phyloP scores from a whole-genome alignment of 2,329 filamentous ascomycete species.

The Pezicula rhizophila region DNA sequence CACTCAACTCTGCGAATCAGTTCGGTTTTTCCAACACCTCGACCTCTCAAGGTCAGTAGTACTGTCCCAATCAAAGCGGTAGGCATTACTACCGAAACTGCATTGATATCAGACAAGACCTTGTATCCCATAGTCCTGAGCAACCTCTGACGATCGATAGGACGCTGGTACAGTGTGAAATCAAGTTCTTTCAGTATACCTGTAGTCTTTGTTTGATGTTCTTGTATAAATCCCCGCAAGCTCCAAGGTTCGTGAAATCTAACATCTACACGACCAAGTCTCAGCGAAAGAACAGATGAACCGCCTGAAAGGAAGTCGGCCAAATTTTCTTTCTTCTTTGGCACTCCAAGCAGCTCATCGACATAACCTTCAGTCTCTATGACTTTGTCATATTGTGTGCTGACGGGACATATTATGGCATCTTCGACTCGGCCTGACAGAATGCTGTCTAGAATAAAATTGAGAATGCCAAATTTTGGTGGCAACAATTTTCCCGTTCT shows the following conservation, averaged over 20 bases:
- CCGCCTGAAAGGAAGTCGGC: constrained; percentile 72
- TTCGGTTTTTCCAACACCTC: constrained; percentile 84
- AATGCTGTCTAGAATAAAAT: constrained; percentile 85
- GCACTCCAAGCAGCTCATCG: constrained; percentile 84
- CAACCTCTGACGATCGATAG: constrained; percentile 50
- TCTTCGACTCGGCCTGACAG: constrained; percentile 84
- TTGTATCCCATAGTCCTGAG: constrained; percentile 85
- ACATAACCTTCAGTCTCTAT: constrained; percentile 98
- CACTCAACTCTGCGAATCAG: constrained; percentile 83
- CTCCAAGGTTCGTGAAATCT: constrained; percentile 97
- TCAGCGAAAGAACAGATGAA: constrained; percentile 81
- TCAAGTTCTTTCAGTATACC: constrained; percentile 42
- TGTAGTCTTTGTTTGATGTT: constrained; percentile 60
- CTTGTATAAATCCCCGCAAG: constrained; percentile 70
- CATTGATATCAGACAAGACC: constrained; percentile 89
- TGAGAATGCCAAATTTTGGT: constrained; percentile 92
- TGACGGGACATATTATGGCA: constrained; percentile 89
- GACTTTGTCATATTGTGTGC: constrained; percentile 97
- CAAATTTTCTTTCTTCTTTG: constrained; percentile 93
- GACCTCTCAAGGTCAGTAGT: constrained; percentile 80
- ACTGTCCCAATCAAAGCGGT: constrained; percentile 94
- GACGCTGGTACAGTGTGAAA: constrained; percentile 37
- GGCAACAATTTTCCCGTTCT: constrained; percentile 88
- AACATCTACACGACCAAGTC: constrained; percentile 87
- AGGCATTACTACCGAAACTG: constrained; percentile 95